Conservation (phyloP, 2,329 filamentous ascomycete genomes). For the Penicillium sp. region DNA sequence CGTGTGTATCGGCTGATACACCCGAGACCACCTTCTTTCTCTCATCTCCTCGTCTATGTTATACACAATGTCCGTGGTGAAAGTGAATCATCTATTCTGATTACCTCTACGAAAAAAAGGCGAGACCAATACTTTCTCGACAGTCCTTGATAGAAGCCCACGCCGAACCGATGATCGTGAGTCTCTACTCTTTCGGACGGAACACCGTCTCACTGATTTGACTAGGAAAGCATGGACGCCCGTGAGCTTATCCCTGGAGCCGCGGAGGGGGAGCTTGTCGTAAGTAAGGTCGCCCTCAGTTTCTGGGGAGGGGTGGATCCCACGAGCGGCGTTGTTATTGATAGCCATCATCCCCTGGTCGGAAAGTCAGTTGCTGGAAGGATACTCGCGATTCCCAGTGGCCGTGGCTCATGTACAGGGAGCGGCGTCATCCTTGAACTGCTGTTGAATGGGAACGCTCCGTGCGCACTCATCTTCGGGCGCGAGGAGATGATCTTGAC, state of each 20-base stretch:
- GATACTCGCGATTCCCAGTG: slow-evolving; percentile 46
- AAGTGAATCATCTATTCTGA: background rate
- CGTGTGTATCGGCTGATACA: background rate
- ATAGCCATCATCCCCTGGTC: slow-evolving; percentile 44
- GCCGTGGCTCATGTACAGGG: slow-evolving; percentile 50
- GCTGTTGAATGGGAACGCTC: slow-evolving; percentile 40
- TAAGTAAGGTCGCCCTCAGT: slow-evolving; percentile 36
- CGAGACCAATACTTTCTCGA: background rate
- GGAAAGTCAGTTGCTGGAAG: slow-evolving; percentile 32
- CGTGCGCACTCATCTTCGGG: slow-evolving; percentile 44
- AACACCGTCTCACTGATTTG: background rate
- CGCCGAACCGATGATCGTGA: background rate
- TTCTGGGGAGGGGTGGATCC: slow-evolving; percentile 50
- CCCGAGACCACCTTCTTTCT: background rate
- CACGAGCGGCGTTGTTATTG: slow-evolving; percentile 43
- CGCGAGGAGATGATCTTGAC: slow-evolving; percentile 47
- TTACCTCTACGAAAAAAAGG: background rate
- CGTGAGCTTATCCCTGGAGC: background rate
- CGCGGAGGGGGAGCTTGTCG: slow-evolving; percentile 29
- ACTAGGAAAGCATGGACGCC: background rate
- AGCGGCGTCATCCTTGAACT: slow-evolving; percentile 49
- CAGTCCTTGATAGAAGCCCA: background rate
- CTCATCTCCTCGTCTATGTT: background rate
- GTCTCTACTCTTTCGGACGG: background rate
- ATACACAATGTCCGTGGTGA: background rate